Conservation (phyloP, 208 protist genomes). For the Leishmania tropica region DNA sequence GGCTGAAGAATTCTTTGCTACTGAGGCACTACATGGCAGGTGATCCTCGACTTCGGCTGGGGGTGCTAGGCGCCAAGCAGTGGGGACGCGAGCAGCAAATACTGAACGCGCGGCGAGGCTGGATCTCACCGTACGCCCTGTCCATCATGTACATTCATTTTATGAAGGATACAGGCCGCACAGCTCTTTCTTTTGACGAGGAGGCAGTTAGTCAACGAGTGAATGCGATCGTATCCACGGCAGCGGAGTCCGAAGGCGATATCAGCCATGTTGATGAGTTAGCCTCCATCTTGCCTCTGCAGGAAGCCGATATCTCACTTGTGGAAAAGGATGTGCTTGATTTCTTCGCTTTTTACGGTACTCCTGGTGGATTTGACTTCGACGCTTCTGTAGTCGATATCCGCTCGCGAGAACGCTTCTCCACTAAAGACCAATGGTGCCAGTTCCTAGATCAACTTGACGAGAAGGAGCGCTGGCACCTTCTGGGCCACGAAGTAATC, state of each 20-base stretch:
- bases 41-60: slow-evolving; percentile 59
- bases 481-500: slow-evolving; percentile 69
- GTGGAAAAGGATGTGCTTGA: slow-evolving; percentile 53
- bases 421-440: slow-evolving; percentile 69
- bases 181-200: slow-evolving; percentile 38
- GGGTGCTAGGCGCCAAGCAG: slow-evolving; percentile 58
- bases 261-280: slow-evolving; percentile 30
- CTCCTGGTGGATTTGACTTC: slow-evolving; percentile 61
- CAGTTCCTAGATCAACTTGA: slow-evolving; percentile 26
- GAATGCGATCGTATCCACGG: slow-evolving; percentile 17
- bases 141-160: slow-evolving; percentile 86
- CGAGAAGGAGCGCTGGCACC: slow-evolving; percentile 58
- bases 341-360: slow-evolving; percentile 69
- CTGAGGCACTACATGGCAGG: slow-evolving; percentile 66
- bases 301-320: slow-evolving; percentile 20
- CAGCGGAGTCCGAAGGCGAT: background rate
- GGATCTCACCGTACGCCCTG: slow-evolving; percentile 86
- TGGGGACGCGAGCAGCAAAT: slow-evolving; percentile 73
- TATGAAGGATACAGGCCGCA: slow-evolving; percentile 46
- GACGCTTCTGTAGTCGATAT: slow-evolving; percentile 79
- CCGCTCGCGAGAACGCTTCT: slow-evolving; percentile 32
- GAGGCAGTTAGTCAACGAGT: slow-evolving; percentile 27
- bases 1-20: slow-evolving; percentile 70
- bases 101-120: slow-evolving; percentile 69
- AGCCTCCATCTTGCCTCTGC: slow-evolving; percentile 33